These are phyloP conservation scores for Ettlia oleoabundans DNA, from an alignment of 139 green algal species.

Conservation along the genomic window DNA sequence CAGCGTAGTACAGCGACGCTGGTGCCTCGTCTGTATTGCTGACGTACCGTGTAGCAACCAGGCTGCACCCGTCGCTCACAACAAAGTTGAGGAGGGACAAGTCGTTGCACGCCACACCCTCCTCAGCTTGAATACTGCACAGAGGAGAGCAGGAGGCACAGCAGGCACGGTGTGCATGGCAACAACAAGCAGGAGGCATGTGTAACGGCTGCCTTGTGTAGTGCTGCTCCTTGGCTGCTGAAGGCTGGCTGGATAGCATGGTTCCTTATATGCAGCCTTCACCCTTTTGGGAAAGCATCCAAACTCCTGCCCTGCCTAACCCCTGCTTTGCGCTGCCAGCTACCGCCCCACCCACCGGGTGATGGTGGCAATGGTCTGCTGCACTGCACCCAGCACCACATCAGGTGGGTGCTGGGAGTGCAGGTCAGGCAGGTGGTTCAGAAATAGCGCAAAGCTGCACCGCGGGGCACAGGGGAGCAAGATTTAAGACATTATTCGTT, in stretches of 20 bases:
- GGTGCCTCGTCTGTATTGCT: constrained; percentile 57
- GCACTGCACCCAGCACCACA: constrained; percentile 70
- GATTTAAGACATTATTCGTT: not conserved
- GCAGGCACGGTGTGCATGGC: too few relatives aligned
- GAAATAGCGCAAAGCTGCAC: constrained; percentile 87
- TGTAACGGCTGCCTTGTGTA: not conserved
- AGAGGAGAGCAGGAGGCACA: not conserved
- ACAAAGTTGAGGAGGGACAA: constrained; percentile 93
- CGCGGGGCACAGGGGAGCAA: not conserved
- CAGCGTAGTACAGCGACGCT: constrained; percentile 93
- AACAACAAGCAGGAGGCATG: not conserved
- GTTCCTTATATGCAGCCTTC: too few relatives aligned
- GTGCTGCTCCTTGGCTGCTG: too few relatives aligned
- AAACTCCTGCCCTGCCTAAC: too few relatives aligned
- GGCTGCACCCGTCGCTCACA: constrained; percentile 83
- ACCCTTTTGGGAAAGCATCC: too few relatives aligned
- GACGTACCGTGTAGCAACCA: constrained; percentile 91
- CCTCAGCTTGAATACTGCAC: constrained; percentile 56
- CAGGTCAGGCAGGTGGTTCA: constrained; percentile 87
- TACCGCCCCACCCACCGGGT: not conserved
- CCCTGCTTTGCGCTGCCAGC: too few relatives aligned
- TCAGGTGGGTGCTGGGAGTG: constrained; percentile 67
- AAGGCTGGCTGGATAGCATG: too few relatives aligned
- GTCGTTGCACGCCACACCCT: constrained; percentile 53
- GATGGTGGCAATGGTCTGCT: constrained; percentile 54